A percentile compares a stretch with the other conserved stretches of the same genome.
Evolutionary conservation across 768 basidiomycete genomes (phyloP).

Genomic region (Boletus subparvulus): DNA sequence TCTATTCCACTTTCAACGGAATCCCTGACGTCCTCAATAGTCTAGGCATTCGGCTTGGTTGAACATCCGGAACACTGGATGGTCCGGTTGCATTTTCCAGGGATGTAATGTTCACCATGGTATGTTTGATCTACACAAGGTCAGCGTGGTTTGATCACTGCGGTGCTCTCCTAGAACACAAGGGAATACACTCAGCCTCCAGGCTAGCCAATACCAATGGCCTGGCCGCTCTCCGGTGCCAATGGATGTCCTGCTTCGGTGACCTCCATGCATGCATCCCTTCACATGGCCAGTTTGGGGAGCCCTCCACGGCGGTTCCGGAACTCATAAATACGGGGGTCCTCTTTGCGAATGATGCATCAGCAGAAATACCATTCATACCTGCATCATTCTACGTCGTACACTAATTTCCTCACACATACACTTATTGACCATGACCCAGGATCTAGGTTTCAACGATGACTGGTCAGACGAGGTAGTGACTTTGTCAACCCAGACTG

Average conservation of each 20-base stretch:
- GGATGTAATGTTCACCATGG: slow-evolving; percentile 4
- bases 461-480: slow-evolving; percentile 15
- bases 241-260: slow-evolving; percentile 2
- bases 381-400: background rate
- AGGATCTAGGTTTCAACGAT: background rate
- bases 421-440: no score
- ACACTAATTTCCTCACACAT: background rate
- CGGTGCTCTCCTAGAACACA: slow-evolving; percentile 3
- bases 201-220: slow-evolving; percentile 10
- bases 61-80: slow-evolving; percentile 25
- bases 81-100: slow-evolving; percentile 16
- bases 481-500: background rate
- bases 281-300: slow-evolving; percentile 20
- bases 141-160: background rate
- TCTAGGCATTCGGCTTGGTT: background rate
- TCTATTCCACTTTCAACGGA: background rate
- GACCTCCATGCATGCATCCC: slow-evolving; percentile 13
- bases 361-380: slow-evolving; percentile 4
- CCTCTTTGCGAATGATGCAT: slow-evolving; percentile 1
- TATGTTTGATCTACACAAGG: slow-evolving; percentile 1
- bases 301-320: slow-evolving; percentile 18
- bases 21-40: background rate
- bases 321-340: slow-evolving; percentile 19
- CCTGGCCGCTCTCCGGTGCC: slow-evolving; percentile 16
- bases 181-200: slow-evolving; percentile 2